A percentile compares a stretch with the other conserved stretches of the same genome.
Conservation (phyloP, 2,329 filamentous ascomycete genomes). For the Fragosphaeria purpurea region DNA sequence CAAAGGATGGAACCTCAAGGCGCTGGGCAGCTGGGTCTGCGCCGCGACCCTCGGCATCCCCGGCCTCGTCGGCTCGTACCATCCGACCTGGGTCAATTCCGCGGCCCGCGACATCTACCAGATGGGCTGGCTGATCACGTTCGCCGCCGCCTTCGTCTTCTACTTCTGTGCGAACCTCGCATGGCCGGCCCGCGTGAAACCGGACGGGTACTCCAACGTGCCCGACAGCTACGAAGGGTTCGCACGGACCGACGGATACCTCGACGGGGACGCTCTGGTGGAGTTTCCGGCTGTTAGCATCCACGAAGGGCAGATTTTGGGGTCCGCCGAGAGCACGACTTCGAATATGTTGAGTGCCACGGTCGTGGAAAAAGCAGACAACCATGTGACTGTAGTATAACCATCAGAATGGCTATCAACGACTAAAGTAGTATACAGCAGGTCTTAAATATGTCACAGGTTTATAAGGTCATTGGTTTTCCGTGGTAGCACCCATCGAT, state of each 20-base stretch:
- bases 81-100: constrained; percentile 18
- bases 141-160: constrained; percentile 20
- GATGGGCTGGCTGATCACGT: constrained; percentile 26
- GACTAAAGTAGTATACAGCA: too few species aligned
- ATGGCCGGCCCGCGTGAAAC: constrained; percentile 21
- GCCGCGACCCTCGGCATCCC: constrained; percentile 25
- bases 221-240: constrained; percentile 2
- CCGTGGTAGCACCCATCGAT: too few species aligned
- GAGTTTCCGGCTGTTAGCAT: not conserved
- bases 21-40: constrained; percentile 21
- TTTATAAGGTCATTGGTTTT: too few species aligned
- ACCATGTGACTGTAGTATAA: too few species aligned
- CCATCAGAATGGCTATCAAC: too few species aligned
- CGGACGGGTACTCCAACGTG: constrained; percentile 1
- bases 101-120: constrained; percentile 22
- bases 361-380: too few species aligned
- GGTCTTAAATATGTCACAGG: too few species aligned
- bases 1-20: constrained; percentile 24
- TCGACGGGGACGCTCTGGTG: constrained; percentile 3
- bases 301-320: not conserved
- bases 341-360: not conserved
- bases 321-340: not conserved
- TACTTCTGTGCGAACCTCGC: constrained; percentile 24
- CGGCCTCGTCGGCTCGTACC: constrained; percentile 24
- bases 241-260: constrained; percentile 1